These are phyloP conservation scores for Cladosporium velox DNA, from an alignment of 2,329 filamentous ascomycete genomes.

Conservation along the genomic window DNA sequence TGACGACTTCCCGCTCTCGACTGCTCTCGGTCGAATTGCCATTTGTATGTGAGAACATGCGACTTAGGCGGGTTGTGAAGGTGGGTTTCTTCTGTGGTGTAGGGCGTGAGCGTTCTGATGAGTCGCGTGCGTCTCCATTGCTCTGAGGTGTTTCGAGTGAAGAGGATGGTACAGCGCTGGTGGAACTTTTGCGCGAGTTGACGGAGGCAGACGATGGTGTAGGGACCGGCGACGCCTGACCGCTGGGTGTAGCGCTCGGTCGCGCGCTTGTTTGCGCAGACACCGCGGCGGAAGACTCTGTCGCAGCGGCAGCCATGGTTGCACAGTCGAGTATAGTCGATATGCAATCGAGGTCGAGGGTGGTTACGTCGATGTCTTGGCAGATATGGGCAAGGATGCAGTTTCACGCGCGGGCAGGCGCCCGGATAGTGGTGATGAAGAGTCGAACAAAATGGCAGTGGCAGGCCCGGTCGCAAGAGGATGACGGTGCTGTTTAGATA, in stretches of 20 bases:
- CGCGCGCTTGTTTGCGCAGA: constrained; percentile 12
- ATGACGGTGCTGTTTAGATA: neutral
- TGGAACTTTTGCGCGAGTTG: constrained; percentile 34
- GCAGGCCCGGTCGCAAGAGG: neutral
- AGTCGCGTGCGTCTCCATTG: constrained; percentile 29
- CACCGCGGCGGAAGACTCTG: neutral
- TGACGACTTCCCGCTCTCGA: constrained; percentile 25
- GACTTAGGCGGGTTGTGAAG: constrained; percentile 42
- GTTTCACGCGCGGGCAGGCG: constrained; percentile 17
- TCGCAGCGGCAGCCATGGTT: constrained; percentile 9
- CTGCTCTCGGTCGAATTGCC: constrained; percentile 25
- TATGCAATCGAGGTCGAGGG: constrained; percentile 3
- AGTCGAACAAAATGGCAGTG: constrained; percentile 15
- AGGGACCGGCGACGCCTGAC: constrained; percentile 43
- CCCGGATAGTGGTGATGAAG: constrained; percentile 11
- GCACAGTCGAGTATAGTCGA: neutral
- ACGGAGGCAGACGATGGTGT: constrained; percentile 48
- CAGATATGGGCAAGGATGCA: constrained; percentile 1
- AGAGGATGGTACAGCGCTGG: constrained; percentile 11
- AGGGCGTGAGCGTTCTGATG: constrained; percentile 24
- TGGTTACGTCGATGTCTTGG: constrained; percentile 21
- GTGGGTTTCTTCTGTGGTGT: constrained; percentile 41
- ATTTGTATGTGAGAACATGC: constrained; percentile 43
- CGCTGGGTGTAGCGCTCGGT: constrained; percentile 12
- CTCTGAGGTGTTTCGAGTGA: constrained; percentile 1